These are phyloP conservation scores for Anthracocystis panici-leucophaei DNA, from an alignment of 1,284 basidiomycete genomes.

Conservation along the genomic window DNA sequence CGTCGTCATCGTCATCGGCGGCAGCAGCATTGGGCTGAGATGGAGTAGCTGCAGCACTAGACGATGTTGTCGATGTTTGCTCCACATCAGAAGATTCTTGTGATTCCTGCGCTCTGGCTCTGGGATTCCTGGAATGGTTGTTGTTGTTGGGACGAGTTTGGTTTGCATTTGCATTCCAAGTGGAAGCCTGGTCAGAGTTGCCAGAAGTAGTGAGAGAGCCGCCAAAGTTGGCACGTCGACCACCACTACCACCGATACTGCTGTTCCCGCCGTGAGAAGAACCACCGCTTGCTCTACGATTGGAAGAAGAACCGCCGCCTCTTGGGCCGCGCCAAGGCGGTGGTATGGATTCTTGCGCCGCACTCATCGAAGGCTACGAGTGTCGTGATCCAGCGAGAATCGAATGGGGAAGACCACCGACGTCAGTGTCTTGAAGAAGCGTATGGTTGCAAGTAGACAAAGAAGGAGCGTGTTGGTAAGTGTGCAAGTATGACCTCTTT, in stretches of 20 bases:
- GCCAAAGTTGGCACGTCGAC: slow-evolving; percentile 54
- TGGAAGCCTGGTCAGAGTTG: slow-evolving; percentile 1
- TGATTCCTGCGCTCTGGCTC: background rate
- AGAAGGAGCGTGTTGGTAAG: background rate
- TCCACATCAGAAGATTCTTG: background rate
- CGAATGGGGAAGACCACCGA: background rate
- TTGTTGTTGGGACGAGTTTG: slow-evolving; percentile 19
- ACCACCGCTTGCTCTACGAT: slow-evolving; percentile 14
- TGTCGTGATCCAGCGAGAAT: background rate
- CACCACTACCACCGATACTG: slow-evolving; percentile 7
- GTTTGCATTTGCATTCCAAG: slow-evolving; percentile 3
- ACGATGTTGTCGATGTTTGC: background rate
- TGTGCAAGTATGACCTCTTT: no score
- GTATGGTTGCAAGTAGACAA: background rate
- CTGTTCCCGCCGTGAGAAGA: slow-evolving; percentile 17
- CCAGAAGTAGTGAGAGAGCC: slow-evolving; percentile 35
- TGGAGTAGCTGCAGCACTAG: background rate
- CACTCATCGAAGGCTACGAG: slow-evolving; percentile 9
- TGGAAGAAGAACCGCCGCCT: slow-evolving; percentile 14
- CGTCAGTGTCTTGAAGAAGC: no score
- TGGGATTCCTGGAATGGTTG: slow-evolving; percentile 7
- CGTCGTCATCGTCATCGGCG: slow-evolving; percentile 70
- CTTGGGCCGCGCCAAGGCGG: slow-evolving; percentile 11
- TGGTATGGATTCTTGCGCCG: slow-evolving; percentile 22
- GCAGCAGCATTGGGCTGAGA: background rate